Evolutionary conservation across 352 stramenopile species (phyloP), one percentile per base, ranked within the genome.

Genomic region (Phytophthora meadii): DNA sequence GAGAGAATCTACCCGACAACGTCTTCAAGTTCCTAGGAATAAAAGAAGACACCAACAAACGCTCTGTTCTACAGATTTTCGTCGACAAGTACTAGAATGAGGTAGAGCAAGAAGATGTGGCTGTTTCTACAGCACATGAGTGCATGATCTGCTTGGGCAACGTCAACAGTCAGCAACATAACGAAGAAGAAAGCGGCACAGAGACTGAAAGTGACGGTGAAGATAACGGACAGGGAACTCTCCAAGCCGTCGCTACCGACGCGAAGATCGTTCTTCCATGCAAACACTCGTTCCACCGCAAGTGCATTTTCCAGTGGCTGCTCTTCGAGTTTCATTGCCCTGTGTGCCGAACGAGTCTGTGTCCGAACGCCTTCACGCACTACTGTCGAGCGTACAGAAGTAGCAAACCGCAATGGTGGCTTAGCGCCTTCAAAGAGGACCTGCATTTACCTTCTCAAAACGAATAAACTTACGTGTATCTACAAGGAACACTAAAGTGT

Each of bases 261-360:
- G 12, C 61, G 19, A 50, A 65, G 19, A 32, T 48, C 24, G 17
- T 48, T 15, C 41, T 48, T 30, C 41, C 41, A 6, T 48, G 41
- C 17, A 48, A 48, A 15, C 41, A 48, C 11, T 48, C 41, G 15
- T 27, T 48, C 65, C 82, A 89, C 69, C 77, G 82, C 17, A 67
- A 77, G 32, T 90, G 82, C 64, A 63, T 89, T 25, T 88, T 84
- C 40, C 70, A 88, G 74, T 91, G 82, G 82, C 70, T 90, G 17
- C 49, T 85, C 14, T 80, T 87, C 56, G 67, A 89, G 60, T 84
- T 81, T 60, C 79, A 87, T 49, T 91, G 82, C 46, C 82, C 79
- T 9, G 61, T 87, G 42, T 90, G 82, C 61, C 77, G 82, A 8
- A 11, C 36, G 5, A 42, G 19, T 17, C 36, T 42, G 36, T 42